Conservation (phyloP, 805 yeast species). For the Myxozyma neotropica region DNA sequence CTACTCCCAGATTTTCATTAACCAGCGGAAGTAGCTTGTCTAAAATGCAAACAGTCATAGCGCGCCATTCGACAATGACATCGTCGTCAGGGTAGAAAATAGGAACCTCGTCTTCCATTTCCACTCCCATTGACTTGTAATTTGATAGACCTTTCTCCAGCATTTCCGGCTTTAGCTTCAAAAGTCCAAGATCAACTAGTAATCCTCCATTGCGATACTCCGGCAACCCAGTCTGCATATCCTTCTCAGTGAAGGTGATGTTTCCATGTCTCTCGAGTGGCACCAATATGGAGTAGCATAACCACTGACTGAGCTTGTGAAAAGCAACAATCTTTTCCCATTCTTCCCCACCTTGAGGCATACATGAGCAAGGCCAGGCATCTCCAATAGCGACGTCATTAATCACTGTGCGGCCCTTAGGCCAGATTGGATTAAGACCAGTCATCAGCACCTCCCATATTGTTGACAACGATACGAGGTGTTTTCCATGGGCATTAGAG, state of each 20-base stretch:
- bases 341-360: constrained; percentile 42
- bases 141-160: constrained; percentile 46
- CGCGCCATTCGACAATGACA: constrained; percentile 69
- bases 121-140: constrained; percentile 38
- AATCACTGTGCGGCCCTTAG: constrained; percentile 50
- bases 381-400: constrained; percentile 61
- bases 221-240: constrained; percentile 56
- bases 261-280: constrained; percentile 48
- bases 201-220: constrained; percentile 69
- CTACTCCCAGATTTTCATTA: constrained; percentile 49
- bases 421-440: constrained; percentile 65
- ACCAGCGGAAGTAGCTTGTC: constrained; percentile 57
- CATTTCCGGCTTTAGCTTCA: constrained; percentile 51
- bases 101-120: constrained; percentile 45
- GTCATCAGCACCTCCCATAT: constrained; percentile 60
- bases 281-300: constrained; percentile 59
- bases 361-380: constrained; percentile 52
- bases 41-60: constrained; percentile 58
- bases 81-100: constrained; percentile 58
- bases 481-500: constrained; percentile 26
- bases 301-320: constrained; percentile 69
- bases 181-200: constrained; percentile 57
- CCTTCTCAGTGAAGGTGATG: constrained; percentile 12
- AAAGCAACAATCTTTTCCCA: constrained; percentile 56
- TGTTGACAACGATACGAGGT: constrained; percentile 49